Percentiles rank a stretch among this genome's conserved stretches.
Conservation (phyloP, 2,329 filamentous ascomycete genomes). For the Colletotrichum siamense region DNA sequence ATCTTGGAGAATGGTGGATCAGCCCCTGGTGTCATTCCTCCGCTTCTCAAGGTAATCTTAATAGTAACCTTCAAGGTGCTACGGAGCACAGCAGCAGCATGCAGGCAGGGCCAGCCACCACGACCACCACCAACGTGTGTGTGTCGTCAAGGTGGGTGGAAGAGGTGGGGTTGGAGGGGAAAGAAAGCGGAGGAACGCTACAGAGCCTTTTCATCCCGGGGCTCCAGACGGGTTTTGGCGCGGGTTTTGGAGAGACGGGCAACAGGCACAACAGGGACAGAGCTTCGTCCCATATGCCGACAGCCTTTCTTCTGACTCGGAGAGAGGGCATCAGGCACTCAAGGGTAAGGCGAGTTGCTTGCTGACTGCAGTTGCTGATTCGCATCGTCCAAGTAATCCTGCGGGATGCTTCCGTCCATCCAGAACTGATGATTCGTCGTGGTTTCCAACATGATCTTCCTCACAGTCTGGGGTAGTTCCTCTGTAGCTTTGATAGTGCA, state of each 20-base stretch:
- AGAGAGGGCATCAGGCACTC: neutral
- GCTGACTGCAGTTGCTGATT: neutral
- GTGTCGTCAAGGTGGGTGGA: constrained; percentile 5
- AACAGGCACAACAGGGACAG: neutral
- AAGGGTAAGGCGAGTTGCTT: neutral
- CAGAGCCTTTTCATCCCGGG: neutral
- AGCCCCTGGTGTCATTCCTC: neutral
- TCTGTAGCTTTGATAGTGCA: neutral
- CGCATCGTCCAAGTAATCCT: neutral
- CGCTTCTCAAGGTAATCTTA: neutral
- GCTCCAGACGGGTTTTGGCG: neutral
- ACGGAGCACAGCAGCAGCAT: neutral
- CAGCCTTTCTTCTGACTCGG: constrained; percentile 2
- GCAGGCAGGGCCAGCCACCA: neutral
- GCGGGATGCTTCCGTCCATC: neutral
- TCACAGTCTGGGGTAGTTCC: neutral
- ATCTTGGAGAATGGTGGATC: constrained; percentile 1
- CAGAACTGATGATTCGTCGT: neutral
- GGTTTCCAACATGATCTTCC: neutral
- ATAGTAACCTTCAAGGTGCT: constrained; percentile 6
- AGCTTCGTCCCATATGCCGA: constrained; percentile 3
- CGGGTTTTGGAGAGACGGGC: neutral
- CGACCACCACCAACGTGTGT: neutral
- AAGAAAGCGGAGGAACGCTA: neutral
- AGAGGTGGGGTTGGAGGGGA: neutral